phyloP scores from a whole-genome alignment of 495 filamentous ascomycete genomes.

The Pyrenula aspistea region DNA sequence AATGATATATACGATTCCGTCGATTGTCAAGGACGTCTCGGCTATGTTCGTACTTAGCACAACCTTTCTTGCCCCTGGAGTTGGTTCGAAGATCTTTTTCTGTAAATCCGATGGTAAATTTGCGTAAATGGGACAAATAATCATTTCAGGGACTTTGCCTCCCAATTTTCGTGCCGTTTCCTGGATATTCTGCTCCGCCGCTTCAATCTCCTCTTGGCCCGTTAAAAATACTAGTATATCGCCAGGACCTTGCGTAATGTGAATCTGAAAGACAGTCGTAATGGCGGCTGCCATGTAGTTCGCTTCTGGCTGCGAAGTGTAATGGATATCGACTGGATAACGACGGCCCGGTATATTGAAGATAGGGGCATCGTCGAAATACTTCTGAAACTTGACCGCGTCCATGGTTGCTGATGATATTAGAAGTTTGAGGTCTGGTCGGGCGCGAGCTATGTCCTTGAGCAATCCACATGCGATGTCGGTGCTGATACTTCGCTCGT shows the following conservation, averaged over 20 bases:
- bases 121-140: slow-evolving; percentile 81
- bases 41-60: slow-evolving; percentile 87
- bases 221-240: slow-evolving; percentile 89
- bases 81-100: slow-evolving; percentile 82
- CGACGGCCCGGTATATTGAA: slow-evolving; percentile 90
- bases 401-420: slow-evolving; percentile 96
- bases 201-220: slow-evolving; percentile 84
- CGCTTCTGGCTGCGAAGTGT: slow-evolving; percentile 82
- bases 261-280: slow-evolving; percentile 93
- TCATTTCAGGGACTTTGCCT: slow-evolving; percentile 70
- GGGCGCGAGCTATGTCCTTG: slow-evolving; percentile 79
- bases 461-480: slow-evolving; percentile 85
- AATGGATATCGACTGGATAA: slow-evolving; percentile 87
- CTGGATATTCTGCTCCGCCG: slow-evolving; percentile 65
- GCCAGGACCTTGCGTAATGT: slow-evolving; percentile 72
- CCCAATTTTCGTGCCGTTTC: slow-evolving; percentile 75
- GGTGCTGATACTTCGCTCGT: slow-evolving; percentile 84
- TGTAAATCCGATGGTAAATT: slow-evolving; percentile 80
- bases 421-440: slow-evolving; percentile 81
- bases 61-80: slow-evolving; percentile 72
- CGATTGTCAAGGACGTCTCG: slow-evolving; percentile 80
- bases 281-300: slow-evolving; percentile 90
- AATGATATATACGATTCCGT: slow-evolving; percentile 85
- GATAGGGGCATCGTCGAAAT: slow-evolving; percentile 91
- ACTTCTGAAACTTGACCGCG: slow-evolving; percentile 81